Evolutionary conservation across 495 filamentous ascomycete species (phyloP).

Genomic region (Emericellopsis terricola): DNA sequence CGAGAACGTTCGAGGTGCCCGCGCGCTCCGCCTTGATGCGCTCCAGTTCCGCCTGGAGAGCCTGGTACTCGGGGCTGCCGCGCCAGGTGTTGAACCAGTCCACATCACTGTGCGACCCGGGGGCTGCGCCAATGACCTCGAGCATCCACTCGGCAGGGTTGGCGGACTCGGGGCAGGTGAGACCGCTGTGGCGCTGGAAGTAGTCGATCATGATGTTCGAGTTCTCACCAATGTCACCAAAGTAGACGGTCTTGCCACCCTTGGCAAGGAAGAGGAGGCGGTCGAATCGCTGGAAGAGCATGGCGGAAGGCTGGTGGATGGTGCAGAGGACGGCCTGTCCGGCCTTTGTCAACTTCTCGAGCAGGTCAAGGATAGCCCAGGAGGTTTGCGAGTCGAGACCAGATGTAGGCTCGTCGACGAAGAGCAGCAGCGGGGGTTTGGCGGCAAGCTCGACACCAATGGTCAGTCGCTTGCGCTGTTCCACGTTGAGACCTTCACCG

Average conservation of each 20-base stretch:
- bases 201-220: slow-evolving; percentile 55
- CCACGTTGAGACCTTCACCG: slow-evolving; percentile 82
- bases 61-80: slow-evolving; percentile 49
- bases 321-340: slow-evolving; percentile 83
- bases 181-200: slow-evolving; percentile 65
- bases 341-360: slow-evolving; percentile 64
- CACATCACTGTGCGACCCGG: slow-evolving; percentile 53
- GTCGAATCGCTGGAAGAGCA: slow-evolving; percentile 86
- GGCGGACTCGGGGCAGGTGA: slow-evolving; percentile 53
- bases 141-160: slow-evolving; percentile 97
- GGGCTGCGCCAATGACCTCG: slow-evolving; percentile 80
- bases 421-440: slow-evolving; percentile 75
- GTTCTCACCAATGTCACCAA: slow-evolving; percentile 73
- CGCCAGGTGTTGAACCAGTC: slow-evolving; percentile 80
- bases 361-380: slow-evolving; percentile 63
- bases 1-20: slow-evolving; percentile 14
- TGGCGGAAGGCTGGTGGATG: slow-evolving; percentile 83
- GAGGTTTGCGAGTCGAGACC: slow-evolving; percentile 75
- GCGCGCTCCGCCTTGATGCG: slow-evolving; percentile 44
- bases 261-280: slow-evolving; percentile 64
- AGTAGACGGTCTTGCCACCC: slow-evolving; percentile 78
- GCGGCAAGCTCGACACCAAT: slow-evolving; percentile 87
- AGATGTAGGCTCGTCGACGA: slow-evolving; percentile 80
- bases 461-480: slow-evolving; percentile 75
- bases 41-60: slow-evolving; percentile 50